Evolutionary conservation across 306 rosid genomes (phyloP).

Genomic region (Quercus glauca): DNA sequence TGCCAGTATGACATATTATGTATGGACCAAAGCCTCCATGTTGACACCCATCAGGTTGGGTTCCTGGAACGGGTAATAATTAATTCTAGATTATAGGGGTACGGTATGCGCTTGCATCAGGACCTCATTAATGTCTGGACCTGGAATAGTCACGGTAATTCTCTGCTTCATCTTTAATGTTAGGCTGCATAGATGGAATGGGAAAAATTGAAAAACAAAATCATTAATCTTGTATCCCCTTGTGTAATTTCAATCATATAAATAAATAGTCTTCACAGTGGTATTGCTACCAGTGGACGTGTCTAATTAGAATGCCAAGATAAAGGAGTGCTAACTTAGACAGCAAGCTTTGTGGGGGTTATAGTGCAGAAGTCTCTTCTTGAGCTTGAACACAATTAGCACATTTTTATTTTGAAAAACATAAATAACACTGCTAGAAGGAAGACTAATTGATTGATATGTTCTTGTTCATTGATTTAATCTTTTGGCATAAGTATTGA

Average conservation of each 20-base stretch:
- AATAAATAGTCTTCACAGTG: not conserved
- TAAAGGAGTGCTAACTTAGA: not conserved
- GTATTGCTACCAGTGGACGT: not conserved
- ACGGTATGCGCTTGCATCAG: not conserved
- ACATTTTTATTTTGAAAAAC: not conserved
- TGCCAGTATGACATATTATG: not conserved
- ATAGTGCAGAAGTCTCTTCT: not conserved
- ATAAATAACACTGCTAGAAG: not conserved
- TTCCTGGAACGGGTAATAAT: not conserved
- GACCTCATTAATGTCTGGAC: not conserved
- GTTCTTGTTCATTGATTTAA: too few species aligned
- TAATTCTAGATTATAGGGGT: not conserved
- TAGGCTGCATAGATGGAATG: not conserved
- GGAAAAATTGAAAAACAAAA: not conserved
- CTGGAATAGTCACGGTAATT: not conserved
- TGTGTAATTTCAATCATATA: not conserved
- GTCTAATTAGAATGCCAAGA: not conserved
- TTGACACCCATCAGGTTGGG: not conserved
- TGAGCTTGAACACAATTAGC: not conserved
- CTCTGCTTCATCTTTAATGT: too few species aligned
- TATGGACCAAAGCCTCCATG: not conserved
- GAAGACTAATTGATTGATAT: not conserved
- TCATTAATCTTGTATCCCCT: not conserved
- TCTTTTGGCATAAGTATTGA: too few species aligned
- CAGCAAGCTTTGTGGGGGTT: not conserved